Evolutionary conservation across 495 filamentous ascomycete genomes (phyloP).

Genomic region (Lophiostoma macrostomum): DNA sequence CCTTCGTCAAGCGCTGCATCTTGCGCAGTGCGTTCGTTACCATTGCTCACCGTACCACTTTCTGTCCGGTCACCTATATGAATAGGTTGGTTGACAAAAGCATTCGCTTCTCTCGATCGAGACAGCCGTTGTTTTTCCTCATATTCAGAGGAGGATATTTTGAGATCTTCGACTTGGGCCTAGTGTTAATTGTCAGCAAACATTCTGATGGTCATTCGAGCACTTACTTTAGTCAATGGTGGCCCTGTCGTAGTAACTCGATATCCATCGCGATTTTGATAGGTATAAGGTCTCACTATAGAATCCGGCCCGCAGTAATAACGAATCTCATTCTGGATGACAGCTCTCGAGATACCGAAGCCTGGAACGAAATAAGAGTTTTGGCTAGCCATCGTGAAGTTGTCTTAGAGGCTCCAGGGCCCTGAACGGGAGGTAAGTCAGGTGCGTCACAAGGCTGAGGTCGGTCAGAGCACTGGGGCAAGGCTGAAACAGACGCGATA

Average conservation of each 20-base stretch:
- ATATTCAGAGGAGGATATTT: constrained; percentile 33
- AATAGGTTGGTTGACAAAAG: constrained; percentile 36
- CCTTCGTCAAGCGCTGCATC: constrained; percentile 88
- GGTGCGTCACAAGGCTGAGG: too few relatives aligned
- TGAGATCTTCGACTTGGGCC: constrained; percentile 39
- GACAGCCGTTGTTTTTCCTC: constrained; percentile 36
- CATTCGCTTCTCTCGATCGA: constrained; percentile 20
- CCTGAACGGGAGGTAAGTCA: too few relatives aligned
- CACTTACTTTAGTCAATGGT: constrained; percentile 39
- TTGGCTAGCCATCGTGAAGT: constrained; percentile 19
- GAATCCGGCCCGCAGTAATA: constrained; percentile 39
- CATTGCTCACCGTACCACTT: constrained; percentile 50
- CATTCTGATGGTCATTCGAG: background rate
- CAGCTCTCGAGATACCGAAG: constrained; percentile 37
- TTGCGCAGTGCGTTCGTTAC: constrained; percentile 73
- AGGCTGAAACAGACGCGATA: too few relatives aligned
- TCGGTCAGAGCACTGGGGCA: too few relatives aligned
- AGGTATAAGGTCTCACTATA: constrained; percentile 37
- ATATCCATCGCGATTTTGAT: constrained; percentile 39
- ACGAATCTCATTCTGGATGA: constrained; percentile 40
- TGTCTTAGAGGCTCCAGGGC: too few relatives aligned
- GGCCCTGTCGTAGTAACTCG: constrained; percentile 37
- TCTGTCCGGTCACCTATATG: constrained; percentile 20
- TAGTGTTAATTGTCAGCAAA: constrained; percentile 9
- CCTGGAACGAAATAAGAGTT: constrained; percentile 40